These are phyloP conservation scores for Monosporascus sp. DNA, from an alignment of 2,329 filamentous ascomycete species.

Conservation along the genomic window DNA sequence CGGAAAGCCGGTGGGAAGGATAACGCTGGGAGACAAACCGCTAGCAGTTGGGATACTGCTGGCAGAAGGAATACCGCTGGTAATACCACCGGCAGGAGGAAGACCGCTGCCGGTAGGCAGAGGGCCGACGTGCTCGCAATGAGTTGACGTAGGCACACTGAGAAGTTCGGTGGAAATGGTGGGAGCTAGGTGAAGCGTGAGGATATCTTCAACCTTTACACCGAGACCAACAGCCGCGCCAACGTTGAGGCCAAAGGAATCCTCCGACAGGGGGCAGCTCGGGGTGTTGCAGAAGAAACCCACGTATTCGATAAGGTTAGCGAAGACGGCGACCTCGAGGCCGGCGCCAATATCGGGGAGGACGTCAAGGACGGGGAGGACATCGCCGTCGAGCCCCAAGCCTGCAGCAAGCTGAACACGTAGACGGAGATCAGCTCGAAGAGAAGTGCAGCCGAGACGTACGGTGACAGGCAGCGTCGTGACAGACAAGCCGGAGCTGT, in stretches of 20 bases:
- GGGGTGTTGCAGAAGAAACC: conserved; percentile 33
- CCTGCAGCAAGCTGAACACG: conserved; percentile 41
- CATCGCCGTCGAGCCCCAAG: conserved; percentile 26
- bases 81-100: conserved; percentile 1
- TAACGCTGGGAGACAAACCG: too few species aligned
- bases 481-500: conserved; percentile 39
- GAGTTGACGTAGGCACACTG: conserved; percentile 29
- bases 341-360: conserved; percentile 32
- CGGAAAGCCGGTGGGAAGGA: too few species aligned
- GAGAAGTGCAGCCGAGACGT: conserved; percentile 37
- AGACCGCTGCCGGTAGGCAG: conserved; percentile 3
- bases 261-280: conserved; percentile 31
- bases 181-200: conserved; percentile 34
- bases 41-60: too few species aligned
- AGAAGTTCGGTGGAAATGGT: conserved; percentile 36
- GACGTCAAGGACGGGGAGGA: conserved; percentile 21
- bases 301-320: conserved; percentile 51
- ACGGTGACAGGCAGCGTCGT: conserved; percentile 42
- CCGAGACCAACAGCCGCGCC: conserved; percentile 31
- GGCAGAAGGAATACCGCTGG: conserved; percentile 1
- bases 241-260: conserved; percentile 35
- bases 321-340: conserved; percentile 41
- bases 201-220: conserved; percentile 30
- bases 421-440: conserved; percentile 47
- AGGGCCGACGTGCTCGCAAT: conserved; percentile 25